Conservation (phyloP, 2,329 filamentous ascomycete species). For the Zalaria obscura region DNA sequence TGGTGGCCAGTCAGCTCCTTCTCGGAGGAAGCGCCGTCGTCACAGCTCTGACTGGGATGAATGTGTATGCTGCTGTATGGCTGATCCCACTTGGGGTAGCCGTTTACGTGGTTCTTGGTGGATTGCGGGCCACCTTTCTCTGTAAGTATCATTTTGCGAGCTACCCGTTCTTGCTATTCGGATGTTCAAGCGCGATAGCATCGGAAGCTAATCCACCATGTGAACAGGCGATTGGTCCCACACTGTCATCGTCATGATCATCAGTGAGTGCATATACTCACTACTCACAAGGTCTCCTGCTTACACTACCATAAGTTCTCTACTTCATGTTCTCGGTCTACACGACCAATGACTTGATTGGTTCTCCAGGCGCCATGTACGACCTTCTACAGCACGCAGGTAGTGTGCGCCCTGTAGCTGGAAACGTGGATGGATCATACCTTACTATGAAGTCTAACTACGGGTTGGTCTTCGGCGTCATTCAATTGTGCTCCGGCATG, state of each 20-base stretch:
- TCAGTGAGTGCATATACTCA: conserved; percentile 8
- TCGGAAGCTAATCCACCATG: conserved; percentile 19
- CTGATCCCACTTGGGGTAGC: conserved; percentile 26
- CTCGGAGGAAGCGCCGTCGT: conserved; percentile 30
- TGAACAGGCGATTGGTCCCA: conserved; percentile 27
- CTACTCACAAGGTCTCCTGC: too few species aligned
- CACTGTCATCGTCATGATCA: conserved; percentile 27
- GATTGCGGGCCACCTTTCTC: conserved; percentile 28
- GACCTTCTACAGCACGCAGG: conserved; percentile 25
- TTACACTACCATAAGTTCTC: conserved; percentile 16
- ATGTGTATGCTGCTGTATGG: conserved; percentile 28
- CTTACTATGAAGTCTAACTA: conserved; percentile 25
- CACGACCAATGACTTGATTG: conserved; percentile 23
- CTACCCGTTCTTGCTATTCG: too few species aligned
- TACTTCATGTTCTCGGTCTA: conserved; percentile 30
- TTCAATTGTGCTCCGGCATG: conserved; percentile 23
- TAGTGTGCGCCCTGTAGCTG: conserved; percentile 20
- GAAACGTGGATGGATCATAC: conserved; percentile 26
- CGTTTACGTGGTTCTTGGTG: conserved; percentile 22
- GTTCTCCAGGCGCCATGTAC: conserved; percentile 24
- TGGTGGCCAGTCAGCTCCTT: conserved; percentile 27
- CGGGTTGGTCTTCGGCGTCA: conserved; percentile 27
- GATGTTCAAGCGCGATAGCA: too few species aligned
- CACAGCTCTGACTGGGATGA: conserved; percentile 27
- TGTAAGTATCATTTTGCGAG: conserved; percentile 1